Conservation (phyloP, 2,329 filamentous ascomycete species). For the Beauveria australis region DNA sequence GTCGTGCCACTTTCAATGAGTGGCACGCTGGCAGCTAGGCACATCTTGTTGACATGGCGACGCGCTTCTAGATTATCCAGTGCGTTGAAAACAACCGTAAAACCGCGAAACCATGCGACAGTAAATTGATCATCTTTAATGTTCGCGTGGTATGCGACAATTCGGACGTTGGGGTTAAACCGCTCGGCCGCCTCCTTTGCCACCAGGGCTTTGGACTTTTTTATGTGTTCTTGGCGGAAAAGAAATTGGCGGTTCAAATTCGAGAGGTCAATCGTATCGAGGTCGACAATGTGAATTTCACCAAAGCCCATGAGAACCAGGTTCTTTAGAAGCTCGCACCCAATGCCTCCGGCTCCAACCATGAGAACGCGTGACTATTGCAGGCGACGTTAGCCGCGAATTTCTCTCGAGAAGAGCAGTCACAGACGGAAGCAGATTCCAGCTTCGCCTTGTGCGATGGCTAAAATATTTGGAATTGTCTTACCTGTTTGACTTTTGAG, state of each 20-base stretch:
- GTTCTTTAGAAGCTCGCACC: constrained; percentile 96
- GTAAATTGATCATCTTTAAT: constrained; percentile 87
- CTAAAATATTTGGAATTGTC: constrained; percentile 12
- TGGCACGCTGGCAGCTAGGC: constrained; percentile 79
- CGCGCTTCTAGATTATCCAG: constrained; percentile 91
- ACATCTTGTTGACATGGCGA: constrained; percentile 96
- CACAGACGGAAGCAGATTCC: neutral
- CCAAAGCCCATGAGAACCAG: constrained; percentile 86
- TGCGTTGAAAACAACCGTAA: constrained; percentile 89
- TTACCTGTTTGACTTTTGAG: constrained; percentile 60
- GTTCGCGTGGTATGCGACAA: constrained; percentile 86
- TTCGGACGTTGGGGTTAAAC: constrained; percentile 83
- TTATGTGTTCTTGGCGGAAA: constrained; percentile 94
- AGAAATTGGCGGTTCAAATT: constrained; percentile 97
- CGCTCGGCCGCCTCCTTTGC: constrained; percentile 84
- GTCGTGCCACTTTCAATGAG: constrained; percentile 95
- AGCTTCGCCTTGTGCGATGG: neutral
- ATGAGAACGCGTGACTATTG: constrained; percentile 75
- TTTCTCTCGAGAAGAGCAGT: neutral
- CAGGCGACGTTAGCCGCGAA: neutral
- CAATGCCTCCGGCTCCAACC: constrained; percentile 94
- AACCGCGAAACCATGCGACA: constrained; percentile 77
- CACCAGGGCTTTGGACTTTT: constrained; percentile 90
- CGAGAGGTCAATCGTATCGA: constrained; percentile 96
- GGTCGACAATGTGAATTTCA: constrained; percentile 88